phyloP scores from a whole-genome alignment of 202 grass and related monocot species.

The Sporobolus alterniflorus region DNA sequence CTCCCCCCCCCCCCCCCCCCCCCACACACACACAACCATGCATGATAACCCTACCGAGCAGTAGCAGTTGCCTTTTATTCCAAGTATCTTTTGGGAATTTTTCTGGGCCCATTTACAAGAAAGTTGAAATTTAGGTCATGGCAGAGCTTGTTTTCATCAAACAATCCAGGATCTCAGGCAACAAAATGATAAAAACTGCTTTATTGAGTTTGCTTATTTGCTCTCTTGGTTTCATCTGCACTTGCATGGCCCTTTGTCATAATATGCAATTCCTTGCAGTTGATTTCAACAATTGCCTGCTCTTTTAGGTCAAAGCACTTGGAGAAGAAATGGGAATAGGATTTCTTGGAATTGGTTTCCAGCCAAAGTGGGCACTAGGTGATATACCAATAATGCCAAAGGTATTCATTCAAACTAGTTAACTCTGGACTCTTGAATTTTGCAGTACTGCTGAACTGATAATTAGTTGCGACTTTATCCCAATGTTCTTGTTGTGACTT shows the following conservation, averaged over 20 bases:
- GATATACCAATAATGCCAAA: constrained; percentile 99
- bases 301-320: constrained; percentile 88
- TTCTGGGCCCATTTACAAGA: neutral
- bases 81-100: constrained; percentile 1
- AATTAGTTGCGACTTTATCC: neutral
- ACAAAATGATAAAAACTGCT: neutral
- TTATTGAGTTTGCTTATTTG: neutral
- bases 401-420: constrained; percentile 50
- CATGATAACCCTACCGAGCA: neutral
- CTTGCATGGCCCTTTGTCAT: neutral
- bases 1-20: too few relatives aligned
- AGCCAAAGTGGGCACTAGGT: constrained; percentile 80
- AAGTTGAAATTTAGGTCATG: neutral
- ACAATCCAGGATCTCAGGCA: neutral
- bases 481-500: neutral
- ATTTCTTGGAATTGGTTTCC: constrained; percentile 98
- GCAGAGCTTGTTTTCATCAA: neutral
- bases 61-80: neutral
- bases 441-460: neutral
- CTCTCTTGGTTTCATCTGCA: neutral
- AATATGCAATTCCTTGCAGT: neutral
- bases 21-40: too few relatives aligned
- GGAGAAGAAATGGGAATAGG: constrained; percentile 89
- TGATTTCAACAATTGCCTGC: neutral
- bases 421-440: neutral